A percentile compares a stretch with the other conserved stretches of the same genome.
Evolutionary conservation across 208 protist genomes (phyloP).

Genomic region (Leishmania braziliensis): DNA sequence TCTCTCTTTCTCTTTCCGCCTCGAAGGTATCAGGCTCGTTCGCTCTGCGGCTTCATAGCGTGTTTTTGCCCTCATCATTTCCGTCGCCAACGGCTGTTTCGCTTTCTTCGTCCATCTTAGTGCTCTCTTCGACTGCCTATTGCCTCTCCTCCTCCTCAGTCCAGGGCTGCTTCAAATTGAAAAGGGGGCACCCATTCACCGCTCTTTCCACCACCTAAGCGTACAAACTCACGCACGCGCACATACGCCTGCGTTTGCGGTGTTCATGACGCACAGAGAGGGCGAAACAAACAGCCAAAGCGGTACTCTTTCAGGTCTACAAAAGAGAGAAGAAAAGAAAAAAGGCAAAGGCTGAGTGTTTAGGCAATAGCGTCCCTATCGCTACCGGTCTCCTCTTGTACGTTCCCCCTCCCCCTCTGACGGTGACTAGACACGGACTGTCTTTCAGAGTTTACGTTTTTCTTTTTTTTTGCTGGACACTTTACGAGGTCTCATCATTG

Average conservation of each 20-base stretch:
- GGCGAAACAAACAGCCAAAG: background rate
- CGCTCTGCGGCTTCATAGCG: background rate
- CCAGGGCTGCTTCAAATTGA: background rate
- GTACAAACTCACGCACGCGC: background rate
- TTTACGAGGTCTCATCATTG: background rate
- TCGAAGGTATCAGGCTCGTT: background rate
- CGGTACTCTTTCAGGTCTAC: background rate
- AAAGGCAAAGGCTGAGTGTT: too few species aligned
- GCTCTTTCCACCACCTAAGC: too few species aligned
- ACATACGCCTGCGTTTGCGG: background rate
- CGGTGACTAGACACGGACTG: background rate
- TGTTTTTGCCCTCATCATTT: background rate
- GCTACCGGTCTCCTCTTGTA: background rate
- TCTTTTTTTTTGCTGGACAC: background rate
- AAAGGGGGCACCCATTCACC: background rate
- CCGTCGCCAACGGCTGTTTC: background rate
- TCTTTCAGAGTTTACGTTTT: background rate
- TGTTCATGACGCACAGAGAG: background rate
- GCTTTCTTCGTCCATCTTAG: background rate
- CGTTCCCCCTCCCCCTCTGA: background rate
- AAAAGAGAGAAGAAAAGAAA: background rate
- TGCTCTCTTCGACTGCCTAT: background rate
- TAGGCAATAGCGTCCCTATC: background rate
- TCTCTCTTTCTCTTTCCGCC: background rate
- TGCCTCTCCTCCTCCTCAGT: background rate